Evolutionary conservation across 441 rosid species (phyloP), one percentile per base, ranked within the genome.

Genomic region (Euphorbia neoarborescens): DNA sequence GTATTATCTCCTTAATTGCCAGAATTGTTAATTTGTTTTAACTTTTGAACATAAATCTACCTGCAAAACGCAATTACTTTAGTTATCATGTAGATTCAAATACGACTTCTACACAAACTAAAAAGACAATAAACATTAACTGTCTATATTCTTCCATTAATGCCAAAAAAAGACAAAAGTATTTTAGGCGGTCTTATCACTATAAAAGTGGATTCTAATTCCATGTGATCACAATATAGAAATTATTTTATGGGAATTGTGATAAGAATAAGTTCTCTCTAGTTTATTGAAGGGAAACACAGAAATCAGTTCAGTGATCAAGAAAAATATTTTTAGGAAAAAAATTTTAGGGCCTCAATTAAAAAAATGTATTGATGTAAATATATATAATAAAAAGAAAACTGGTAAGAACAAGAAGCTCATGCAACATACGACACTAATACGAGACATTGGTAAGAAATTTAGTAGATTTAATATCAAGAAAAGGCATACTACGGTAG

Each of bases 401-500:
- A 35, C 46, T 4, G 10, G 9, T 13, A n/a, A 58, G 20, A 37
- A 15, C 4, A 20, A 37, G 25, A 69, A 19, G 40, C 40, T 58
- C 17, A n/a, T 42, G 56, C 17, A 11, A 69, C 30, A 27, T 46
- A n/a, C 53, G 15, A 46, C 53, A 13, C 4, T 54, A 56, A 34
- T 38, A 32, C 32, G 19, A 32, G 28, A 14, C 12, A 65, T 22
- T 8, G 9, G 30, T 46, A 42, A 81, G 71, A 77, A 25, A 63
- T 15, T 24, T 37, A 20, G 51, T 37, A 37, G 51, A 12, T 38
- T 40, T 11, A 27, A 19, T 53, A 10, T 40, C 59, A 53, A 81
- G 71, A 82, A 62, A 76, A 75, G 75, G 71, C 76, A 79, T 64
- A 70, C 32, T 27, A 69, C 35, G 4, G 73, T 46, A 72, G 65